Evolutionary conservation across 2,329 filamentous ascomycete species (phyloP).

Genomic region (Exophiala xenobiotica): DNA sequence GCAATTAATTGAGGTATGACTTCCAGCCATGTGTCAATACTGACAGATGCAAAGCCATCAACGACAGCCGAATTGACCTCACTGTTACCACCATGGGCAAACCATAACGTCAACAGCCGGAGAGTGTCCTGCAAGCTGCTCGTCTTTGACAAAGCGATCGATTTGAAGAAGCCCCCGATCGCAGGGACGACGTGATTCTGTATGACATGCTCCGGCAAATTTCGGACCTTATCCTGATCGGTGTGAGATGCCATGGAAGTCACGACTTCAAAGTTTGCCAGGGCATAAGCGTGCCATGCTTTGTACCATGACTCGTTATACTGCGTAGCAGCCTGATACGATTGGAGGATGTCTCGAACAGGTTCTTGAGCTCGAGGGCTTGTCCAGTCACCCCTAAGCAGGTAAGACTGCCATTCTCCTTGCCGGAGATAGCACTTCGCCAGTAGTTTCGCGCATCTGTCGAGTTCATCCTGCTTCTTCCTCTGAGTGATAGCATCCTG

Average conservation of each 20-base stretch:
- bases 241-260: conserved; percentile 71
- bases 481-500: conserved; percentile 41
- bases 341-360: conserved; percentile 83
- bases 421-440: conserved; percentile 95
- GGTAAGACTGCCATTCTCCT: conserved; percentile 88
- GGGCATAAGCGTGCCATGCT: conserved; percentile 97
- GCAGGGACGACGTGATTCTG: conserved; percentile 86
- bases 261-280: conserved; percentile 98
- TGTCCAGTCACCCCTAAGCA: conserved; percentile 87
- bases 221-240: conserved; percentile 53
- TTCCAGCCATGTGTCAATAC: conserved; percentile 96
- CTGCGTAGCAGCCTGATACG: conserved; percentile 86
- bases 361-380: conserved; percentile 80
- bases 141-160: conserved; percentile 84
- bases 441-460: conserved; percentile 67
- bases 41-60: conserved; percentile 87
- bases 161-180: conserved; percentile 94
- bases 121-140: conserved; percentile 96
- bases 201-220: conserved; percentile 53
- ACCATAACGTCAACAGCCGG: conserved; percentile 90
- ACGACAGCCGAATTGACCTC: conserved; percentile 88
- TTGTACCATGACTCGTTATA: conserved; percentile 98
- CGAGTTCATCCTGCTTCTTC: conserved; percentile 48
- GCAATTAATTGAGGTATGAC: conserved; percentile 97
- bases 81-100: conserved; percentile 81